phyloP scores from a whole-genome alignment of 306 rosid species.

The Datisca glomerata region DNA sequence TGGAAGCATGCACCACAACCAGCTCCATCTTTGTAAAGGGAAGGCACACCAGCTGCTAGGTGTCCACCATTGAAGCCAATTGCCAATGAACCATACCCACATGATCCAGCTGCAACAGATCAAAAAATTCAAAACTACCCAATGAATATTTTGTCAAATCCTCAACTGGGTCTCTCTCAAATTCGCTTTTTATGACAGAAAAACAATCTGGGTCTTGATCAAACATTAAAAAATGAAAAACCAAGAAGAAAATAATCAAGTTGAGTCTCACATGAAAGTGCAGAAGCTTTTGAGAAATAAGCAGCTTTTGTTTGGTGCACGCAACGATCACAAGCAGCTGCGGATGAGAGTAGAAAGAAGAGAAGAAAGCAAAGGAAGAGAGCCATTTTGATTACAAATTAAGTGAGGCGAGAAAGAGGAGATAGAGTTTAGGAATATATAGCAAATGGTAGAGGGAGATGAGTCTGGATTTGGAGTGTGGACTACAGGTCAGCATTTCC shows the following conservation, averaged over 20 bases:
- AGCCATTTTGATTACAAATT: constrained; percentile 19
- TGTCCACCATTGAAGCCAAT: constrained; percentile 34
- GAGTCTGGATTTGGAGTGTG: too few species aligned
- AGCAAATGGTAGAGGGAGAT: background rate
- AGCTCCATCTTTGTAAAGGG: constrained; percentile 62
- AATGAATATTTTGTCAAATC: constrained; percentile 3
- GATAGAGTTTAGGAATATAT: background rate
- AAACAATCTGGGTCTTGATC: background rate
- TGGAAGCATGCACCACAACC: constrained; percentile 90
- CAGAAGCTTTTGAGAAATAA: constrained; percentile 33
- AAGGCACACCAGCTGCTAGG: constrained; percentile 53
- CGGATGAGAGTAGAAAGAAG: constrained; percentile 39
- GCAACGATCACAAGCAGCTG: constrained; percentile 67
- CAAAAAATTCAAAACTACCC: constrained; percentile 11
- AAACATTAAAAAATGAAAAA: background rate
- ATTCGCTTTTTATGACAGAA: background rate
- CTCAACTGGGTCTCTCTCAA: background rate
- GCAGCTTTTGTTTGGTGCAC: constrained; percentile 45
- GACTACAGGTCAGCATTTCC: constrained; percentile 43
- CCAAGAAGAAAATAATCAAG: background rate
- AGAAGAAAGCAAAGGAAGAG: constrained; percentile 20
- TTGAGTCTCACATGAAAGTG: constrained; percentile 45
- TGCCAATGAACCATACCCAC: constrained; percentile 78
- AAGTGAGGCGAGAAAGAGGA: background rate
- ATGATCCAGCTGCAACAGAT: constrained; percentile 65